A percentile compares a stretch with the other conserved stretches of the same genome.
These are phyloP conservation scores for Scleromitrula shiraiana DNA, from an alignment of 2,329 filamentous ascomycete species.

Conservation along the genomic window DNA sequence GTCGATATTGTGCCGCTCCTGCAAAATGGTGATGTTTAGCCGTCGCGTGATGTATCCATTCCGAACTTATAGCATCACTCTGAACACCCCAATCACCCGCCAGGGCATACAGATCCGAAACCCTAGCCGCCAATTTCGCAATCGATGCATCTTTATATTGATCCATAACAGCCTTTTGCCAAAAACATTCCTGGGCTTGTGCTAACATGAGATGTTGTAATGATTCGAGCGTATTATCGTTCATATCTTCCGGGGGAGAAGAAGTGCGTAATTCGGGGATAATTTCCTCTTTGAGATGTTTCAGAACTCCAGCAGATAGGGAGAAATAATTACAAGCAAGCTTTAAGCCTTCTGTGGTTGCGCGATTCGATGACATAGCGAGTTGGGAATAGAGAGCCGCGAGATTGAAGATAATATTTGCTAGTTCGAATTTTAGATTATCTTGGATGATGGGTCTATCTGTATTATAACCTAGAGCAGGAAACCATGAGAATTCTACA, in stretches of 20 bases:
- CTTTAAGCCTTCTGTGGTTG: slow-evolving; percentile 75
- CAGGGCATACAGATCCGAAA: slow-evolving; percentile 82
- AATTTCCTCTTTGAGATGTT: slow-evolving; percentile 66
- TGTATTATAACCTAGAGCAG: slow-evolving; percentile 82
- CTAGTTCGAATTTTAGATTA: slow-evolving; percentile 73
- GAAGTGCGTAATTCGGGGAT: slow-evolving; percentile 76
- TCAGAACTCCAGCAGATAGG: slow-evolving; percentile 74
- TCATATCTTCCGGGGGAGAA: slow-evolving; percentile 91
- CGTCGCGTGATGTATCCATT: slow-evolving; percentile 97
- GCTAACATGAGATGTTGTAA: slow-evolving; percentile 78
- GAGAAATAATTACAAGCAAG: slow-evolving; percentile 85
- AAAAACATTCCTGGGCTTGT: slow-evolving; percentile 95
- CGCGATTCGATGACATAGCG: slow-evolving; percentile 70
- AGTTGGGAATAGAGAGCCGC: slow-evolving; percentile 90
- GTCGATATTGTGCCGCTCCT: slow-evolving; percentile 86
- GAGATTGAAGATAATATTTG: slow-evolving; percentile 89
- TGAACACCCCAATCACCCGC: slow-evolving; percentile 81
- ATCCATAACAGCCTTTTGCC: slow-evolving; percentile 95
- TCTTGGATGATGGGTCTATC: slow-evolving; percentile 60
- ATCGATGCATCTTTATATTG: slow-evolving; percentile 87
- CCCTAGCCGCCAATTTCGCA: slow-evolving; percentile 80
- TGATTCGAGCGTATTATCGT: slow-evolving; percentile 75
- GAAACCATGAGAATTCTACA: slow-evolving; percentile 94
- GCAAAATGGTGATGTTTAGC: slow-evolving; percentile 98
- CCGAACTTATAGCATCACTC: slow-evolving; percentile 80